A percentile compares a stretch with the other conserved stretches of the same genome.
These are phyloP conservation scores for Tothia fuscella DNA, from an alignment of 2,329 filamentous ascomycete genomes.

Conservation along the genomic window DNA sequence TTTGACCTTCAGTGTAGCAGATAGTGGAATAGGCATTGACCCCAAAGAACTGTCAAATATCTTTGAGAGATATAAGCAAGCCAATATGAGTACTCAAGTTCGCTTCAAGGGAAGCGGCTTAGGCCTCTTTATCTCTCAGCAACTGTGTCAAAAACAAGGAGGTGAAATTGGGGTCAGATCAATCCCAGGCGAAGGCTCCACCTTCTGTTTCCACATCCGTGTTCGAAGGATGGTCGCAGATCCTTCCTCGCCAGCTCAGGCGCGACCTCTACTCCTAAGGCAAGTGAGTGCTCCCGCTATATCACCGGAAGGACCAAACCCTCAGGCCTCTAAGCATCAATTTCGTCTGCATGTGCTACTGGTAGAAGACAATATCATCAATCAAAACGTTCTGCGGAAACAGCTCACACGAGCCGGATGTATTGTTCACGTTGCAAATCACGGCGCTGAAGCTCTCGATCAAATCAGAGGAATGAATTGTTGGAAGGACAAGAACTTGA, in stretches of 20 bases:
- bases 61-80: conserved; percentile 59
- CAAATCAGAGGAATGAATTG: background rate
- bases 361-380: conserved; percentile 25
- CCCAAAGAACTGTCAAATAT: conserved; percentile 43
- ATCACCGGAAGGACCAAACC: background rate
- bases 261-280: background rate
- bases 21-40: conserved; percentile 53
- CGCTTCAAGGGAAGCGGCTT: conserved; percentile 35
- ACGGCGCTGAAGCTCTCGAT: conserved; percentile 21
- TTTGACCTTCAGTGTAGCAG: conserved; percentile 50
- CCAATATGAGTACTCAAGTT: conserved; percentile 47
- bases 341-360: conserved; percentile 4
- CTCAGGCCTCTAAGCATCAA: background rate
- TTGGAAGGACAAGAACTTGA: background rate
- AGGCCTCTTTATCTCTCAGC: conserved; percentile 55
- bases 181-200: conserved; percentile 45
- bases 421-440: conserved; percentile 19
- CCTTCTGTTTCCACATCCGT: conserved; percentile 56
- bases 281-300: background rate
- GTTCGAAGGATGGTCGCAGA: background rate
- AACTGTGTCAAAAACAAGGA: conserved; percentile 57
- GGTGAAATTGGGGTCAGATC: conserved; percentile 56
- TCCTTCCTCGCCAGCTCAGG: background rate
- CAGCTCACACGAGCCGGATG: conserved; percentile 23
- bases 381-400: conserved; percentile 22